Conservation (phyloP, 83 land plant species). For the Picea abies region DNA sequence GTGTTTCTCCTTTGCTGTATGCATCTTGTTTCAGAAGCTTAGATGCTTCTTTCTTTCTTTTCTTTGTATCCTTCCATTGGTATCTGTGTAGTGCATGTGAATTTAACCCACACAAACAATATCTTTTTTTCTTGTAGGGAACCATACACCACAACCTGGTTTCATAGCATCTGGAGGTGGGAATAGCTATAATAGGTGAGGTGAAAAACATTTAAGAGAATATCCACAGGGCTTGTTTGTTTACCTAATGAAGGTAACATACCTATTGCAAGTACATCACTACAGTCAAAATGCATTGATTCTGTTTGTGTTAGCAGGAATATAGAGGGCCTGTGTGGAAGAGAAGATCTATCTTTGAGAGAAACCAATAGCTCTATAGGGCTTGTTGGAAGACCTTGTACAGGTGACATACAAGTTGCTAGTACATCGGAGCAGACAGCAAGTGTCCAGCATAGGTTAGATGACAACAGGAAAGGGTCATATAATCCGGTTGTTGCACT, state of each 20-base stretch:
- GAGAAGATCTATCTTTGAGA: background rate
- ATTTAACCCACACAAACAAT: background rate
- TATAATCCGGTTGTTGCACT: conserved; percentile 2
- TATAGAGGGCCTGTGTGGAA: background rate
- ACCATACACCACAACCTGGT: background rate
- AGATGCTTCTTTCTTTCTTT: no score
- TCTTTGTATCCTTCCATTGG: no score
- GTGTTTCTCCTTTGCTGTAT: no score
- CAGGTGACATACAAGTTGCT: background rate
- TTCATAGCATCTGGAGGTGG: background rate
- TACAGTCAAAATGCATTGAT: background rate
- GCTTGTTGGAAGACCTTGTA: background rate
- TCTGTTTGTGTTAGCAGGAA: background rate
- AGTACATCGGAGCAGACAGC: background rate
- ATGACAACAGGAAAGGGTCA: conserved; percentile 5
- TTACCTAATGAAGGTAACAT: background rate
- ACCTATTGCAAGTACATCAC: conserved; percentile 7
- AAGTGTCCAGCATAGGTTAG: conserved; percentile 21
- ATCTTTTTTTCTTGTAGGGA: background rate
- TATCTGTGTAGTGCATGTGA: no score
- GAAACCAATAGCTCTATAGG: background rate
- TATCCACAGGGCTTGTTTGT: background rate
- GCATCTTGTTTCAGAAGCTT: no score
- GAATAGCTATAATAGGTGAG: background rate
- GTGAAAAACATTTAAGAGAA: background rate